Percentiles rank a stretch among this genome's conserved stretches.
phyloP scores from a whole-genome alignment of 1,284 basidiomycete genomes.

The Ustilago nuda region DNA sequence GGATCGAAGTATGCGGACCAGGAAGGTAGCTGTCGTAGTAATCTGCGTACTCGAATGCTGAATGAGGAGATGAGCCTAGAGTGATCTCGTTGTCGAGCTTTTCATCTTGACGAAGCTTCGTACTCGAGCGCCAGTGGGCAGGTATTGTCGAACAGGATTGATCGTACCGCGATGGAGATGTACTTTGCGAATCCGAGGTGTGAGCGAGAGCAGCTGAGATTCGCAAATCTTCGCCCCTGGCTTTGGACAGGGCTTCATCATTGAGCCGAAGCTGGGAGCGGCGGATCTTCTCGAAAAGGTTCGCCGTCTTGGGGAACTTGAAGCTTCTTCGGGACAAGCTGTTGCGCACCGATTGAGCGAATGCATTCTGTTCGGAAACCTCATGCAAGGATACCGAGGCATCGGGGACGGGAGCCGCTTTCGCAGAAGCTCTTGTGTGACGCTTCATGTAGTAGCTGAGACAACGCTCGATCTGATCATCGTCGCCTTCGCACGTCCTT shows the following conservation, averaged over 20 bases:
- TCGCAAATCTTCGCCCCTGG: conserved; percentile 1
- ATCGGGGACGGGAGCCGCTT: not conserved
- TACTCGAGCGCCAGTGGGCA: conserved; percentile 26
- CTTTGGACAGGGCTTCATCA: conserved; percentile 26
- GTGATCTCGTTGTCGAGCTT: not conserved
- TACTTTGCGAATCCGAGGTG: not conserved
- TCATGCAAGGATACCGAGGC: not conserved
- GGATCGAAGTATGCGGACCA: not conserved
- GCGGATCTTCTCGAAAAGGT: conserved; percentile 28
- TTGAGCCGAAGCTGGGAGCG: conserved; percentile 35
- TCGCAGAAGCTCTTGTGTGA: conserved; percentile 3
- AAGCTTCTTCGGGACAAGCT: conserved; percentile 10
- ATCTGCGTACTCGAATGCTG: conserved; percentile 40
- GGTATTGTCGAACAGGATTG: conserved; percentile 7
- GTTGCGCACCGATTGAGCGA: not conserved
- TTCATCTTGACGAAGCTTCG: not conserved
- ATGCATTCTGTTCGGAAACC: not conserved
- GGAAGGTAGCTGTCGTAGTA: conserved; percentile 20
- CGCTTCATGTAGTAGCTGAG: conserved; percentile 48
- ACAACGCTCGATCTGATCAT: conserved; percentile 38
- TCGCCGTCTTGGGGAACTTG: conserved; percentile 23
- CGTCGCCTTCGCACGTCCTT: conserved; percentile 18
- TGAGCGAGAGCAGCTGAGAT: not conserved
- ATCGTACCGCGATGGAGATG: conserved; percentile 6
- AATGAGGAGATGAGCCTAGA: conserved; percentile 22